A percentile compares a stretch with the other conserved stretches of the same genome.
Evolutionary conservation across 768 basidiomycete genomes (phyloP).

Genomic region (Russula sp.): DNA sequence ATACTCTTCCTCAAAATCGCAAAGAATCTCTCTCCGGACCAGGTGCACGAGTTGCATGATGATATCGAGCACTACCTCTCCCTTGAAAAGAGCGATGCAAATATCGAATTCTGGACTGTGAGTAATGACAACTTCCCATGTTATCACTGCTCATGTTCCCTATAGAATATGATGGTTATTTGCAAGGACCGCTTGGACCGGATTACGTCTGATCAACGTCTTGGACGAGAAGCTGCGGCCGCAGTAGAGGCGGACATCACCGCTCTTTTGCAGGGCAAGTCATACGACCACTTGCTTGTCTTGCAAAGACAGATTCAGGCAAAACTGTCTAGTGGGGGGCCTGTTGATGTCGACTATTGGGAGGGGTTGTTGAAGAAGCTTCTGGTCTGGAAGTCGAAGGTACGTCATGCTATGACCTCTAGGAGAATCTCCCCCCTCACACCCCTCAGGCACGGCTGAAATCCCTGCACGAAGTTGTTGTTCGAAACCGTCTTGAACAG

Average conservation of each 20-base stretch:
- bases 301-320: slow-evolving; percentile 85
- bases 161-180: slow-evolving; percentile 94
- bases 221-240: slow-evolving; percentile 66
- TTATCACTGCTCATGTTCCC: slow-evolving; percentile 8
- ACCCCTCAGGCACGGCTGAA: slow-evolving; percentile 77
- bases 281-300: slow-evolving; percentile 75
- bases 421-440: slow-evolving; percentile 14
- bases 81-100: slow-evolving; percentile 77
- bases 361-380: slow-evolving; percentile 88
- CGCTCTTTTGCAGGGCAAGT: slow-evolving; percentile 76
- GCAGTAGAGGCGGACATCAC: slow-evolving; percentile 87
- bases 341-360: slow-evolving; percentile 98
- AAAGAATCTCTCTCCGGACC: slow-evolving; percentile 79
- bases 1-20: slow-evolving; percentile 15
- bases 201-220: slow-evolving; percentile 57
- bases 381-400: slow-evolving; percentile 97
- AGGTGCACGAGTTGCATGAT: slow-evolving; percentile 90
- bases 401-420: slow-evolving; percentile 35
- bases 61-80: slow-evolving; percentile 91
- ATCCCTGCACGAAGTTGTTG: slow-evolving; percentile 91
- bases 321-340: slow-evolving; percentile 89
- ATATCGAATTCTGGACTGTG: slow-evolving; percentile 98
- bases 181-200: slow-evolving; percentile 87
- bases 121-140: slow-evolving; percentile 32
- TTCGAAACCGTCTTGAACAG: slow-evolving; percentile 93